Conservation (phyloP, 2,329 filamentous ascomycete genomes). For the Pseudogymnoascus sp. region DNA sequence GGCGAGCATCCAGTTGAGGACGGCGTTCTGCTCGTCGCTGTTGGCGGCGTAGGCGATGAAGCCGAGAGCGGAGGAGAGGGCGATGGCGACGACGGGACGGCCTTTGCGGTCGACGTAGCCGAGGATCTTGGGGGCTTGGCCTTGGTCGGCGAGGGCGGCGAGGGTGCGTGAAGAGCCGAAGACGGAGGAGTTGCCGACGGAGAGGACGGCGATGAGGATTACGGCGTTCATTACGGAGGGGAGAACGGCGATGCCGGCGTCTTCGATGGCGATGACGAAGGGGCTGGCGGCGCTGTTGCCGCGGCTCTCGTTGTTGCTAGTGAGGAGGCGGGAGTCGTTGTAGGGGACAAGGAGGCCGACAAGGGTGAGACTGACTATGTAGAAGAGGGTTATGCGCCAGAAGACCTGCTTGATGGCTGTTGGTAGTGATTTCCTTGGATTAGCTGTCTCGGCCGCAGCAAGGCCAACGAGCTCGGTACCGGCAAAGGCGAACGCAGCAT, state of each 20-base stretch:
- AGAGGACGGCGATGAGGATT: constrained; percentile 82
- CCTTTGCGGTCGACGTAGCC: constrained; percentile 78
- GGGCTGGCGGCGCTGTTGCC: constrained; percentile 64
- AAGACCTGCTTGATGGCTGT: constrained; percentile 90
- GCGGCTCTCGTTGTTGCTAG: constrained; percentile 15
- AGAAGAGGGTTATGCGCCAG: constrained; percentile 89
- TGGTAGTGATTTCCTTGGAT: constrained; percentile 72
- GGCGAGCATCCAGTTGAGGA: constrained; percentile 74
- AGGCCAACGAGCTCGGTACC: constrained; percentile 71
- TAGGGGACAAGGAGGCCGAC: constrained; percentile 79
- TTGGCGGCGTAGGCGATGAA: constrained; percentile 72
- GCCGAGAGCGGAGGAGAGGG: constrained; percentile 58
- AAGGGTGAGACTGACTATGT: constrained; percentile 72
- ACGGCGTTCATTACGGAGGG: constrained; percentile 92
- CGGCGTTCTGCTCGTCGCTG: constrained; percentile 46
- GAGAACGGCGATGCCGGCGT: constrained; percentile 72
- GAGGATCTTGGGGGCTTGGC: constrained; percentile 69
- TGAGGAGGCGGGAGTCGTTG: constrained; percentile 55
- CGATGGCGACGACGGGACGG: constrained; percentile 68
- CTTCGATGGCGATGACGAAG: constrained; percentile 86
- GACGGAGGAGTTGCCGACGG: constrained; percentile 84
- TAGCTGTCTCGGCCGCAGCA: constrained; percentile 70
- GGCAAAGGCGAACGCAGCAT: constrained; percentile 67
- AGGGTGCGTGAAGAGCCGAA: constrained; percentile 89
- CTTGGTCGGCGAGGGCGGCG: constrained; percentile 80